A percentile compares a stretch with the other conserved stretches of the same genome.
Evolutionary conservation across 2,329 filamentous ascomycete genomes (phyloP).

Genomic region (Paecilomyces sp.): DNA sequence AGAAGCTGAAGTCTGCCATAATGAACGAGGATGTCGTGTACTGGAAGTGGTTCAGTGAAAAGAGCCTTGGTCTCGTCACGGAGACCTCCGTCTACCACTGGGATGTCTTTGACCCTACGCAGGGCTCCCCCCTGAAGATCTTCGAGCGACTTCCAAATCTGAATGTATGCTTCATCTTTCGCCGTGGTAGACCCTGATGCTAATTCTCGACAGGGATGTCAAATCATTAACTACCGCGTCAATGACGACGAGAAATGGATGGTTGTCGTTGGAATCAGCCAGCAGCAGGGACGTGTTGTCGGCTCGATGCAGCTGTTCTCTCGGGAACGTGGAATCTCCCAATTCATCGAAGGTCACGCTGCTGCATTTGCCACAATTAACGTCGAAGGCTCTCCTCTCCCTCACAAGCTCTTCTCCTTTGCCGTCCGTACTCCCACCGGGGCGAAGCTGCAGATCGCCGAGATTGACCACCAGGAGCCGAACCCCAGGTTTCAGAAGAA

Average conservation of each 20-base stretch:
- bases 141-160: conserved; percentile 94
- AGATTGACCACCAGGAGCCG: conserved; percentile 85
- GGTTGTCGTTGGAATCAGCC: conserved; percentile 92
- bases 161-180: conserved; percentile 50
- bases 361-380: conserved; percentile 87
- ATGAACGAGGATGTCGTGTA: conserved; percentile 98
- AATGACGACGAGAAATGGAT: conserved; percentile 97
- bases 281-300: conserved; percentile 85
- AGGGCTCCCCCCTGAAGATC: conserved; percentile 75
- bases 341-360: conserved; percentile 95
- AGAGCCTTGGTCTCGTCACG: conserved; percentile 80
- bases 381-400: conserved; percentile 78
- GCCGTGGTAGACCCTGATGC: neutral
- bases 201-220: conserved; percentile 59
- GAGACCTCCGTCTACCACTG: conserved; percentile 91
- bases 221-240: conserved; percentile 99
- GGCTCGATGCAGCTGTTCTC: conserved; percentile 98
- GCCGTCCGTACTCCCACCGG: conserved; percentile 83
- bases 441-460: conserved; percentile 94
- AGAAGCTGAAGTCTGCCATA: conserved; percentile 91
- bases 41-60: conserved; percentile 98
- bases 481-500: conserved; percentile 93
- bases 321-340: conserved; percentile 90
- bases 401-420: conserved; percentile 95
- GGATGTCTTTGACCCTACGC: conserved; percentile 84